A percentile compares a stretch with the other conserved stretches of the same genome.
Conservation (phyloP, 495 filamentous ascomycete species). For the Aspergillus nidulans region DNA sequence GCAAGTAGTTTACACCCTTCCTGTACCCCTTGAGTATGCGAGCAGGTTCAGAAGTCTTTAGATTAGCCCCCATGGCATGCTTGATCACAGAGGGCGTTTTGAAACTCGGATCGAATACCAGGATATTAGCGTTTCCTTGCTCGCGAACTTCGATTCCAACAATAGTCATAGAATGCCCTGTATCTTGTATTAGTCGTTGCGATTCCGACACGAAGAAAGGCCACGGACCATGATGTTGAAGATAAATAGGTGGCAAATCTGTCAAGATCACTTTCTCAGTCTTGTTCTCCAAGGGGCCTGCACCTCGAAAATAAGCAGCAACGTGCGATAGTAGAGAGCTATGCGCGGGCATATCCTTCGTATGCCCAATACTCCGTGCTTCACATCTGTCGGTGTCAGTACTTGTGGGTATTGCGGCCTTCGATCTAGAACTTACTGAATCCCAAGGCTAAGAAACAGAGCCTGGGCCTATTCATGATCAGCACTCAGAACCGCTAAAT, state of each 20-base stretch:
- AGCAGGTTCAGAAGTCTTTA: slow-evolving; percentile 44
- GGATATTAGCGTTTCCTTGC: slow-evolving; percentile 62
- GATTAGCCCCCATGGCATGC: slow-evolving; percentile 43
- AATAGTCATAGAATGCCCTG: slow-evolving; percentile 87
- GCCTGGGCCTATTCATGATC: slow-evolving; percentile 62
- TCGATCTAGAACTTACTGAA: slow-evolving; percentile 48
- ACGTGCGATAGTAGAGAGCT: slow-evolving; percentile 60
- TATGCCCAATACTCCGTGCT: slow-evolving; percentile 44
- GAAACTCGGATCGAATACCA: slow-evolving; percentile 90
- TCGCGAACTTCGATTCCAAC: slow-evolving; percentile 71
- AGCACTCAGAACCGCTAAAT: neutral
- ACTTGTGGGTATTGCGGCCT: neutral
- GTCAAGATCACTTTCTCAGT: slow-evolving; percentile 60
- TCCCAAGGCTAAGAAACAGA: slow-evolving; percentile 63
- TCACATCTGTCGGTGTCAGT: slow-evolving; percentile 39
- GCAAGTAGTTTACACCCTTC: slow-evolving; percentile 59
- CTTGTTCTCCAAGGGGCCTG: slow-evolving; percentile 25
- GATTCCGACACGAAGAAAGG: neutral
- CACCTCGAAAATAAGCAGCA: slow-evolving; percentile 67
- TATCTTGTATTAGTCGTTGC: neutral
- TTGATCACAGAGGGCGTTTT: slow-evolving; percentile 61
- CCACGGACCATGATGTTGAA: slow-evolving; percentile 70
- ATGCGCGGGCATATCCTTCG: slow-evolving; percentile 42
- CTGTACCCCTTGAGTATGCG: slow-evolving; percentile 67
- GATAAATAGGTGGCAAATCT: slow-evolving; percentile 75